phyloP scores from a whole-genome alignment of 2,329 filamentous ascomycete species.

The Byssochlamys sp. region DNA sequence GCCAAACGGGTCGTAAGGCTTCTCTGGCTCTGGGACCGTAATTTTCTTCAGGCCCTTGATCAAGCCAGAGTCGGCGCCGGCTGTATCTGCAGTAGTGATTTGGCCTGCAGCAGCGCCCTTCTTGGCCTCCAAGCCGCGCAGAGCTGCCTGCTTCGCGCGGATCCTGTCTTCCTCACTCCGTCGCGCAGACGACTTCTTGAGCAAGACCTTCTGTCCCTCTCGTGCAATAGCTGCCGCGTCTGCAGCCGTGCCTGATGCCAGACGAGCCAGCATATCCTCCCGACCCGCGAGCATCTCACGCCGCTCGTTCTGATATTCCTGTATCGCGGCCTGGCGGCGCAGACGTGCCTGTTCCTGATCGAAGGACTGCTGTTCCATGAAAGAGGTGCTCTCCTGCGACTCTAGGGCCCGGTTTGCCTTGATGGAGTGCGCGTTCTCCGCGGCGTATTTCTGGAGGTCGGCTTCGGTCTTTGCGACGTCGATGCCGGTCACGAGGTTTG shows the following conservation, averaged over 20 bases:
- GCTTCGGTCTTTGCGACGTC: constrained; percentile 56
- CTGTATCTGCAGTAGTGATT: constrained; percentile 15
- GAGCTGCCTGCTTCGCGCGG: constrained; percentile 35
- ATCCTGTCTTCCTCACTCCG: constrained; percentile 47
- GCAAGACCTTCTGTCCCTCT: constrained; percentile 50
- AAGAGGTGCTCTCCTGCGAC: constrained; percentile 38
- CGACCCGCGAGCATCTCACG: constrained; percentile 53
- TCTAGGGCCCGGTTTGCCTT: constrained; percentile 41
- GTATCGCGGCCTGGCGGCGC: constrained; percentile 52
- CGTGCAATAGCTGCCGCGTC: constrained; percentile 48
- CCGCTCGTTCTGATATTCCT: constrained; percentile 63
- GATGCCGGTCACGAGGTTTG: constrained; percentile 68
- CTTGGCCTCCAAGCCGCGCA: constrained; percentile 25
- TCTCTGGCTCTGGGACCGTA: constrained; percentile 53
- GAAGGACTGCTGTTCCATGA: constrained; percentile 40
- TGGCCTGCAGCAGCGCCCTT: constrained; percentile 13
- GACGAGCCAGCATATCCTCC: constrained; percentile 59
- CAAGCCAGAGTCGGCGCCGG: constrained; percentile 31
- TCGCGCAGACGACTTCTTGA: constrained; percentile 60
- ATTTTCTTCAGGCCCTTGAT: constrained; percentile 72
- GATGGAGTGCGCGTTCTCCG: constrained; percentile 56
- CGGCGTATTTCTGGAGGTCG: constrained; percentile 59
- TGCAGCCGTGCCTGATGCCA: constrained; percentile 53
- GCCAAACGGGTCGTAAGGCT: constrained; percentile 80
- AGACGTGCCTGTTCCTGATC: constrained; percentile 59